These are phyloP conservation scores for Mortierella sp. DNA, from an alignment of 371 early-diverging fungal species.

Conservation along the genomic window DNA sequence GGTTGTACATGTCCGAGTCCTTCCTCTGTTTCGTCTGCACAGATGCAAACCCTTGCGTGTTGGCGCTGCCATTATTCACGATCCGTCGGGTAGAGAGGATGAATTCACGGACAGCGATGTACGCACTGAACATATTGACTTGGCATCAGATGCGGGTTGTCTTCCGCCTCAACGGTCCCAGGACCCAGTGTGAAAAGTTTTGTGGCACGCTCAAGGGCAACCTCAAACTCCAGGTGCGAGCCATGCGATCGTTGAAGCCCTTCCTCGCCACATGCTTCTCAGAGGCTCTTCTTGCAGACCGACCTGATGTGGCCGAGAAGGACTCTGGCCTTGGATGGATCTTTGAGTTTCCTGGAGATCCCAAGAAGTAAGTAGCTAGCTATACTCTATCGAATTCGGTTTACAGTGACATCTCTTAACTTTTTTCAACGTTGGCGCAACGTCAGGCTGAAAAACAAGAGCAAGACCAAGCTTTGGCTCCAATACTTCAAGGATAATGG, in stretches of 20 bases:
- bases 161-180: slow-evolving; percentile 64
- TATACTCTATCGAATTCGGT: not conserved
- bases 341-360: slow-evolving; percentile 89
- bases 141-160: slow-evolving; percentile 71
- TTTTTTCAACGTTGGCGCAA: not conserved
- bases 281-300: slow-evolving; percentile 75
- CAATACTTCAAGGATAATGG: slow-evolving; percentile 77
- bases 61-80: slow-evolving; percentile 89
- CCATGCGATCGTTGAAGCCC: slow-evolving; percentile 84
- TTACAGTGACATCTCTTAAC: not conserved
- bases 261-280: slow-evolving; percentile 85
- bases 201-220: slow-evolving; percentile 63
- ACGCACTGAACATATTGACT: slow-evolving; percentile 66
- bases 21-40: slow-evolving; percentile 86
- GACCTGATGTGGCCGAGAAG: slow-evolving; percentile 60
- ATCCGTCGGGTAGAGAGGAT: slow-evolving; percentile 91
- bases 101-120: slow-evolving; percentile 57
- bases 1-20: slow-evolving; percentile 82
- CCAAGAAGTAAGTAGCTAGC: slow-evolving; percentile 60
- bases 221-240: slow-evolving; percentile 69
- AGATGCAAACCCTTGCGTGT: slow-evolving; percentile 66
- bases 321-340: slow-evolving; percentile 81
- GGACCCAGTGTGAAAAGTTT: slow-evolving; percentile 63
- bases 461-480: slow-evolving; percentile 72
- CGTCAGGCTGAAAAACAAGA: slow-evolving; percentile 74